These are phyloP conservation scores for Phytophthora uliginosa DNA, from an alignment of 352 stramenopile genomes.

Conservation along the genomic window DNA sequence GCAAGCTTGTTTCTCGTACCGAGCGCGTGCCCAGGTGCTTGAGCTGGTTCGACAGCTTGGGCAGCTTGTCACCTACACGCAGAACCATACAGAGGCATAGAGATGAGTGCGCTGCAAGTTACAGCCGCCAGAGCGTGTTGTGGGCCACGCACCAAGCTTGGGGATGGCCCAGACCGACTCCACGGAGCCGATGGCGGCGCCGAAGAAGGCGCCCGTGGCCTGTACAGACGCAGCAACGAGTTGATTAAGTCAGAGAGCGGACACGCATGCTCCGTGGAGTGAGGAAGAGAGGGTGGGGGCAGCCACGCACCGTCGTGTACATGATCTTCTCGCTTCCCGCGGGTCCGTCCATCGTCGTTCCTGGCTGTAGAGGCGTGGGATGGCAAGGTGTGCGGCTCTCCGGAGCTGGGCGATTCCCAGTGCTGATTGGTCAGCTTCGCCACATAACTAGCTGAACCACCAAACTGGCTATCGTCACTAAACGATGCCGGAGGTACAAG, in stretches of 20 bases:
- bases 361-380: constrained; percentile 24
- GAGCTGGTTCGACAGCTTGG: constrained; percentile 84
- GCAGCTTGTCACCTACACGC: constrained; percentile 72
- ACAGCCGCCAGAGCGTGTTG: not conserved
- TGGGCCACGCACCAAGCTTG: constrained; percentile 73
- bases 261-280: not conserved
- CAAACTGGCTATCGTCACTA: not conserved
- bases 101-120: not conserved
- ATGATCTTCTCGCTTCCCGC: constrained; percentile 85
- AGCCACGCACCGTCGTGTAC: constrained; percentile 63
- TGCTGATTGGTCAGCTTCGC: constrained; percentile 24
- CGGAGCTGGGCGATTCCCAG: not conserved
- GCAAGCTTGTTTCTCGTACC: constrained; percentile 38
- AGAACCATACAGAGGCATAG: not conserved
- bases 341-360: constrained; percentile 66
- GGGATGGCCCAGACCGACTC: constrained; percentile 91
- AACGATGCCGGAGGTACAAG: constrained; percentile 4
- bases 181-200: constrained; percentile 72
- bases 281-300: not conserved
- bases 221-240: constrained; percentile 24
- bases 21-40: constrained; percentile 83
- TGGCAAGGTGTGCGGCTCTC: constrained; percentile 35
- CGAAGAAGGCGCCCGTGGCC: constrained; percentile 84
- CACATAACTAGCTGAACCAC: constrained; percentile 8
- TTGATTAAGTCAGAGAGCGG: not conserved